Evolutionary conservation across 306 rosid species (phyloP).

Genomic region (Carpinus viminea): DNA sequence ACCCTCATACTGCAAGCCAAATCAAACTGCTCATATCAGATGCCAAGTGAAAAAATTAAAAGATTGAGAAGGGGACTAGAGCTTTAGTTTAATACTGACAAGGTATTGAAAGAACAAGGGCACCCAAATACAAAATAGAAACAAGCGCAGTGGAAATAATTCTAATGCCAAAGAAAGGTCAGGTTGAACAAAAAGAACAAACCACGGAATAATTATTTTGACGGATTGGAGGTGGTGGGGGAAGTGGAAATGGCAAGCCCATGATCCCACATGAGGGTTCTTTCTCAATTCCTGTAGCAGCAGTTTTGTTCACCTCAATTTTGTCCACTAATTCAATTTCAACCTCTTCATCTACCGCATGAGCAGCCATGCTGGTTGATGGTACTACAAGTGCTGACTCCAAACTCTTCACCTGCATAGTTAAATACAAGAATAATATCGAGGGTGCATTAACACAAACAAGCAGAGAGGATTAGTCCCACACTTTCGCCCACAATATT

Average conservation of each 20-base stretch:
- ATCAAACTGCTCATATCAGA: constrained; percentile 25
- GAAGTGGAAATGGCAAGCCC: constrained; percentile 46
- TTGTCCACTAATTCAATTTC: constrained; percentile 61
- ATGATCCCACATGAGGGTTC: constrained; percentile 35
- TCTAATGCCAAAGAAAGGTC: neutral
- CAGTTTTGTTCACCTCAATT: constrained; percentile 35
- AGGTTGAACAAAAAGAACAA: constrained; percentile 23
- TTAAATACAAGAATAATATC: constrained; percentile 9
- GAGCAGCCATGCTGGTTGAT: constrained; percentile 85
- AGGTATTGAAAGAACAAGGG: neutral
- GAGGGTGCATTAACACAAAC: neutral
- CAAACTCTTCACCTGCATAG: constrained; percentile 50
- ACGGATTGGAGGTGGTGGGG: constrained; percentile 56
- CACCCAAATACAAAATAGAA: neutral
- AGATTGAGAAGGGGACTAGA: neutral
- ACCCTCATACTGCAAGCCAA: constrained; percentile 65
- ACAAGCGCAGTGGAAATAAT: neutral
- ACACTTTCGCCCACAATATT: neutral
- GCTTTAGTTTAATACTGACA: neutral
- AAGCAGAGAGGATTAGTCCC: constrained; percentile 4
- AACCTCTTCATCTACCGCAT: constrained; percentile 71
- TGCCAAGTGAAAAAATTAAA: constrained; percentile 3
- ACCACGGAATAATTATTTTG: constrained; percentile 59
- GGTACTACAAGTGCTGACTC: constrained; percentile 56
- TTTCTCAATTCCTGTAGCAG: constrained; percentile 40